Evolutionary conservation across 1,139 yeast genomes (phyloP), one percentile per base, ranked within the genome.

Genomic region (Hanseniaspora sp.): DNA sequence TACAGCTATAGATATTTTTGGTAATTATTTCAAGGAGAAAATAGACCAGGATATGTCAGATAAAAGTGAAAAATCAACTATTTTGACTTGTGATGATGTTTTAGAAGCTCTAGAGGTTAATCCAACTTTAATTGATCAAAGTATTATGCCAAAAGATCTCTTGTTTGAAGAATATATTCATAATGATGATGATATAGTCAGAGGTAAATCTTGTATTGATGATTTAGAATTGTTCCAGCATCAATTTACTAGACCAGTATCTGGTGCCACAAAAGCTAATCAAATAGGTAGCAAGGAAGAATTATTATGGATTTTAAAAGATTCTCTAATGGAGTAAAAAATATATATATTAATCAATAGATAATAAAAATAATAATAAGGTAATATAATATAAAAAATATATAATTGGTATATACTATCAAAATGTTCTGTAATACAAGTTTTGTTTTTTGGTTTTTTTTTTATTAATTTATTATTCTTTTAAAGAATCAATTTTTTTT

Each of bases 261-360:
- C 62, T 49, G 63, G 66, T 1, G 67, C 69, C 4, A 47, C 61
- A 8, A 67, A 64, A 52, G 68, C 64, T 37, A 60, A 62, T 54
- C 78, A 77, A 62, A 69, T 78, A 41, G 90, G 90, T 6, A 73
- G 82, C 0, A 74, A 78, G 30, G 84, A 82, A 58, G 94, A 84
- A 63, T 69, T 84, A 58, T 79, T 80, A 60, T 80, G 87, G 85
- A 71, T 83, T 53, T 73, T 84, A 46, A 82, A 80, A 67, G 90
- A 83, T 57, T 69, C 76, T 33, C 59, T 71, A 29, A 63, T 69
- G 23, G 64, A 64, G 52, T 63, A 61, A 53, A 64, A 55, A 56
- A 28, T 38, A 5, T 39, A n/a, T n/a, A n/a, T n/a, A n/a, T n/a
- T n/a, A n/a, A n/a, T n/a, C n/a, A n/a, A n/a, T n/a, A n/a, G n/a